A percentile compares a stretch with the other conserved stretches of the same genome.
Conservation (phyloP, 805 yeast species). For the Spathaspora sp. region DNA sequence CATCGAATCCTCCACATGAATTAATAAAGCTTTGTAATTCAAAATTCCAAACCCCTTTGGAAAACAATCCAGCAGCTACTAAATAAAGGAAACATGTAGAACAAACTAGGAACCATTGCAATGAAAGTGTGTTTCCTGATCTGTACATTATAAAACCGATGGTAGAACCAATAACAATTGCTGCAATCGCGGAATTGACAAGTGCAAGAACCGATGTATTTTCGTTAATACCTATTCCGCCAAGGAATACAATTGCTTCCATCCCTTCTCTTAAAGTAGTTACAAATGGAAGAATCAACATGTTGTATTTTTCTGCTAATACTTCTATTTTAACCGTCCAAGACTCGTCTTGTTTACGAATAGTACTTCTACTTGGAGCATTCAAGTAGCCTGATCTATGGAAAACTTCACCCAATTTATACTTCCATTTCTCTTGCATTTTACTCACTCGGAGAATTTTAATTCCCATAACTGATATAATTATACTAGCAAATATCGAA, state of each 20-base stretch:
- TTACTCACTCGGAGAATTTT: constrained; percentile 41
- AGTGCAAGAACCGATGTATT: constrained; percentile 29
- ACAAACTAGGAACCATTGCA: constrained; percentile 37
- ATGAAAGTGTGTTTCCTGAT: constrained; percentile 39
- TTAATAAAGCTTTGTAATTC: constrained; percentile 38
- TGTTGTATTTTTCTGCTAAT: constrained; percentile 25
- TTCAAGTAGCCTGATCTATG: constrained; percentile 18
- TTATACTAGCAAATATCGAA: constrained; percentile 41
- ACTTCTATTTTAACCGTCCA: constrained; percentile 8
- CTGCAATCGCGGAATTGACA: constrained; percentile 24
- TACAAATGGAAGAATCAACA: constrained; percentile 35
- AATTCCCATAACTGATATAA: constrained; percentile 45
- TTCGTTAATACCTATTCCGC: constrained; percentile 39
- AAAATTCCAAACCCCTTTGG: constrained; percentile 43
- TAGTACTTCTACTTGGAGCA: neutral
- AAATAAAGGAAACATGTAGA: constrained; percentile 40
- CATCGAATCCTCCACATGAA: constrained; percentile 39
- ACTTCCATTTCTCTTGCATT: constrained; percentile 44
- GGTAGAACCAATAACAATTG: constrained; percentile 26
- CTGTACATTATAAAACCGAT: constrained; percentile 34
- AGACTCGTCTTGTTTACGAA: neutral
- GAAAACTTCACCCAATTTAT: constrained; percentile 30
- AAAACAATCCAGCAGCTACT: constrained; percentile 43
- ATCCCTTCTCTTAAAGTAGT: constrained; percentile 40
- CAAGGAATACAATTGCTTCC: constrained; percentile 42